These are phyloP conservation scores for Smallanthus sonchifolius DNA, from an alignment of 129 eudicot genomes.

Conservation along the genomic window DNA sequence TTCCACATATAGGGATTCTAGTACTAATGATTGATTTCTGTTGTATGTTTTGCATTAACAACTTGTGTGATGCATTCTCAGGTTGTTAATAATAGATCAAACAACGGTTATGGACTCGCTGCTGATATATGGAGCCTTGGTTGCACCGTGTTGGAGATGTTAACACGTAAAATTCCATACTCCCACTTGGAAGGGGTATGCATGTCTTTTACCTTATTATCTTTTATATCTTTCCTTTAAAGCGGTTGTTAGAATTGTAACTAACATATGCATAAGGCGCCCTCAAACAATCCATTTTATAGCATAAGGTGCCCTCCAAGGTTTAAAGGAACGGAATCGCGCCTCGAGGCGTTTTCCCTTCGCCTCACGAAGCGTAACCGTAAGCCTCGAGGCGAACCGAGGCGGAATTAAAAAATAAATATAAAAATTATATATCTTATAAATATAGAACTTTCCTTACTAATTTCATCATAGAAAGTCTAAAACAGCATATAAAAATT, in stretches of 20 bases:
- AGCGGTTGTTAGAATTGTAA: not conserved
- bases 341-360: no score
- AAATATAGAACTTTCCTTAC: no score
- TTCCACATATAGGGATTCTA: not conserved
- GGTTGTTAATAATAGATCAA: constrained; percentile 62
- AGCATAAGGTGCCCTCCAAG: not conserved
- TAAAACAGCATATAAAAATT: no score
- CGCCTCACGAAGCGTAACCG: no score
- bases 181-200: constrained; percentile 78
- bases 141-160: constrained; percentile 89
- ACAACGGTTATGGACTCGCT: constrained; percentile 72
- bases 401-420: no score
- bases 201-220: not conserved
- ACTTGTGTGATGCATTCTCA: constrained; percentile 17
- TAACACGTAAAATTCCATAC: constrained; percentile 74
- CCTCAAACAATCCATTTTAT: not conserved
- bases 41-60: not conserved
- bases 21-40: not conserved
- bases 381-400: no score
- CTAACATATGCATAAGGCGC: not conserved
- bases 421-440: no score
- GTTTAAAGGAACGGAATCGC: no score
- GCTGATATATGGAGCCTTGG: constrained; percentile 99
- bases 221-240: not conserved
- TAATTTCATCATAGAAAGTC: no score